These are phyloP conservation scores for Pseudomicrostroma phylloplanum DNA, from an alignment of 1,284 basidiomycete genomes.

Conservation along the genomic window DNA sequence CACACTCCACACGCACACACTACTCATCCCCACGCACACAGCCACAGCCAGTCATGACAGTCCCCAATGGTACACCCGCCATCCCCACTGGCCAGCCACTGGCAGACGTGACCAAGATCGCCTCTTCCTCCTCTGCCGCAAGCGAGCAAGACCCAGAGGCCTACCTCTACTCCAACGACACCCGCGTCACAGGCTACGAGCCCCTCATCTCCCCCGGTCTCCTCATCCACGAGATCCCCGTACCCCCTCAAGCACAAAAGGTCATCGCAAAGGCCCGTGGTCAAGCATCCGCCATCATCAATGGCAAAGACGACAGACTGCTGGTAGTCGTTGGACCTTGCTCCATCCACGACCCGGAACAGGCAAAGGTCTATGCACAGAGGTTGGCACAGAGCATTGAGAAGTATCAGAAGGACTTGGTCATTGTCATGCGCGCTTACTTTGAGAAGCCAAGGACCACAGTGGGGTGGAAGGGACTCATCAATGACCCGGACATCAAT, in stretches of 20 bases:
- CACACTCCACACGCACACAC: too few species aligned
- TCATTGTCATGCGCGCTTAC: slow-evolving; percentile 93
- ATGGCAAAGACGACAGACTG: slow-evolving; percentile 46
- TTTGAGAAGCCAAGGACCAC: slow-evolving; percentile 80
- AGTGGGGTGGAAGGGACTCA: slow-evolving; percentile 64
- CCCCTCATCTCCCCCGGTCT: slow-evolving; percentile 45
- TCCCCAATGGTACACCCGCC: too few species aligned
- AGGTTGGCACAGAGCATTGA: slow-evolving; percentile 22
- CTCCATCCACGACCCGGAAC: slow-evolving; percentile 83
- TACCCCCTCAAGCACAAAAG: slow-evolving; percentile 25
- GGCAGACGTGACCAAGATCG: background rate
- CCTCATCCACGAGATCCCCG: slow-evolving; percentile 45
- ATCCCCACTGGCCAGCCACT: too few species aligned
- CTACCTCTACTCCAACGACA: slow-evolving; percentile 35
- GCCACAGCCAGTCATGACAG: too few species aligned
- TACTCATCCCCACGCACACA: too few species aligned
- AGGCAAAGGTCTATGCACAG: slow-evolving; percentile 73
- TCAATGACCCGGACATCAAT: slow-evolving; percentile 74
- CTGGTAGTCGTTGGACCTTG: slow-evolving; percentile 67
- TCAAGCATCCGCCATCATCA: slow-evolving; percentile 35
- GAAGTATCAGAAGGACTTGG: slow-evolving; percentile 66
- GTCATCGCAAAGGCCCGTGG: slow-evolving; percentile 42
- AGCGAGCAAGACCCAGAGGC: background rate
- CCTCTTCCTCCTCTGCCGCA: background rate
- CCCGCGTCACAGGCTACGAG: slow-evolving; percentile 47